These are phyloP conservation scores for Solanum chmielewskii DNA, from an alignment of 257 asterid genomes.

Conservation along the genomic window DNA sequence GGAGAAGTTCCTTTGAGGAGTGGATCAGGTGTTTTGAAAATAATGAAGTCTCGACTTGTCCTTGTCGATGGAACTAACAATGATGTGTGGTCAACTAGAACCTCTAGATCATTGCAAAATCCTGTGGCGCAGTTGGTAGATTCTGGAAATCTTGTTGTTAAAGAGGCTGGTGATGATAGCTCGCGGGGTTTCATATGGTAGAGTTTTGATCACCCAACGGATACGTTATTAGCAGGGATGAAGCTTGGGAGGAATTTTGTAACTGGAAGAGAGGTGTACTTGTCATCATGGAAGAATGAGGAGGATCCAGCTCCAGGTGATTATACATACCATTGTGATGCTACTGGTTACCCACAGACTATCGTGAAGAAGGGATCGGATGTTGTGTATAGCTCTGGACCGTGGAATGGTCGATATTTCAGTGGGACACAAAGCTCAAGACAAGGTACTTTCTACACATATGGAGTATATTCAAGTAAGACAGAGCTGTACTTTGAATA, in stretches of 20 bases:
- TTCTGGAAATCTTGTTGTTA: conserved; percentile 25
- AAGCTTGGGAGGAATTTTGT: not conserved
- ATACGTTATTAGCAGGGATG: conserved; percentile 16
- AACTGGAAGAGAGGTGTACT: not conserved
- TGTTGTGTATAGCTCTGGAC: conserved; percentile 7
- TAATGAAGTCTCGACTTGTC: conserved; percentile 2
- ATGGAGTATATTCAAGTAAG: conserved; percentile 3
- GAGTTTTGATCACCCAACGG: not conserved
- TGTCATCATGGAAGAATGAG: conserved; percentile 25
- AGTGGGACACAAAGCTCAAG: conserved; percentile 1
- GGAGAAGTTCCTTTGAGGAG: conserved; percentile 1
- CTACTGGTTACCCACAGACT: conserved; percentile 12
- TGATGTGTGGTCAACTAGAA: conserved; percentile 12
- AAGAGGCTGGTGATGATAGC: not conserved
- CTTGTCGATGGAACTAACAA: not conserved
- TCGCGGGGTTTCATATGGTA: not conserved
- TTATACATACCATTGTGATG: not conserved
- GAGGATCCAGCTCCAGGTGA: conserved; percentile 37
- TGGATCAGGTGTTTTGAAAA: conserved; percentile 2
- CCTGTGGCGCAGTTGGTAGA: conserved; percentile 5
- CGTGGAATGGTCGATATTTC: conserved; percentile 21
- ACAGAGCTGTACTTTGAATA: conserved; percentile 5
- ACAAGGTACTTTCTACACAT: not conserved
- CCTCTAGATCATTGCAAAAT: not conserved
- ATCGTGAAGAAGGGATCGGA: not conserved